Evolutionary conservation across 805 yeast species (phyloP).

Genomic region (Barnettozyma sucrosica): DNA sequence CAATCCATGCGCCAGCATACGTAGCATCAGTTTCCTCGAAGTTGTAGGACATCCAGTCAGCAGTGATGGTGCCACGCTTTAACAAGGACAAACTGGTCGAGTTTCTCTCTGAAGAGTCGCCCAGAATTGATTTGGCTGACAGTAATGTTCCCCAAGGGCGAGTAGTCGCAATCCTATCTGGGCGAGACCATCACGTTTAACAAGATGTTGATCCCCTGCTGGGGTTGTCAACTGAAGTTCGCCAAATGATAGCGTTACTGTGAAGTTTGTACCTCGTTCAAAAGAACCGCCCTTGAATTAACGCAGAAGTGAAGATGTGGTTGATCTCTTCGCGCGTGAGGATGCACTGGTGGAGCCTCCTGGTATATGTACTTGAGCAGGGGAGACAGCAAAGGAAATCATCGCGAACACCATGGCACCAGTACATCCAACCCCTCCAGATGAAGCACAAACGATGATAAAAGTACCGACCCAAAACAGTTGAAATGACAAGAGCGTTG

Average conservation of each 20-base stretch:
- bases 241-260: not conserved
- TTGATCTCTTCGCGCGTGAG: not conserved
- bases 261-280: not conserved
- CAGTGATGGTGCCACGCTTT: not conserved
- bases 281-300: not conserved
- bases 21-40: not conserved
- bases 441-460: not conserved
- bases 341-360: not conserved
- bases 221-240: not conserved
- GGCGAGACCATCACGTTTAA: not conserved
- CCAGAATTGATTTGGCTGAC: not conserved
- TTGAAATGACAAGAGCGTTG: not conserved
- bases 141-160: not conserved
- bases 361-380: not conserved
- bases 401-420: not conserved
- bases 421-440: not conserved
- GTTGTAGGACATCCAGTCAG: not conserved
- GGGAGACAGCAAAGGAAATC: not conserved
- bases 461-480: not conserved
- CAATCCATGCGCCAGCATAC: not conserved
- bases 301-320: not conserved
- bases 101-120: not conserved
- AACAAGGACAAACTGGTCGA: not conserved
- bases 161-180: not conserved
- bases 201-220: not conserved